These are phyloP conservation scores for Trichosporon inkin DNA, from an alignment of 1,284 basidiomycete species.

Conservation along the genomic window DNA sequence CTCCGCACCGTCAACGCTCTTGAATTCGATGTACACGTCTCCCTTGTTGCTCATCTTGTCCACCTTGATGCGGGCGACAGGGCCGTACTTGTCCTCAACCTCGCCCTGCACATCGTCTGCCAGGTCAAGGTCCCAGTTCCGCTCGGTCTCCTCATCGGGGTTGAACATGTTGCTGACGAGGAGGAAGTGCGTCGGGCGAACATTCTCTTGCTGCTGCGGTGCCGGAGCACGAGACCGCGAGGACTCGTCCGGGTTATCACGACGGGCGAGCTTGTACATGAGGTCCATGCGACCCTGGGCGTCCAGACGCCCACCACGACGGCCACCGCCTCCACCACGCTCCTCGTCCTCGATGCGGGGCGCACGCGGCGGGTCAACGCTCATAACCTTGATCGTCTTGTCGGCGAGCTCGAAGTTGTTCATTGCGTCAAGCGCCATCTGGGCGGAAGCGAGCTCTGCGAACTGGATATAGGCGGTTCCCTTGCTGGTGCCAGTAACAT, in stretches of 20 bases:
- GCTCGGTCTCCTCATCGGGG: slow-evolving; percentile 94
- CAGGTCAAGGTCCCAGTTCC: slow-evolving; percentile 93
- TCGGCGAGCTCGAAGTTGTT: slow-evolving; percentile 96
- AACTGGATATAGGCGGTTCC: slow-evolving; percentile 99
- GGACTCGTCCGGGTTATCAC: slow-evolving; percentile 26
- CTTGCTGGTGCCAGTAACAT: slow-evolving; percentile 58
- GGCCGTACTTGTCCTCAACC: slow-evolving; percentile 85
- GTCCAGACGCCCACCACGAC: slow-evolving; percentile 72
- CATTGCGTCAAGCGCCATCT: slow-evolving; percentile 96
- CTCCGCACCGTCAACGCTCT: slow-evolving; percentile 69
- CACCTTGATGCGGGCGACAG: slow-evolving; percentile 80
- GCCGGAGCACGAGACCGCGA: not conserved
- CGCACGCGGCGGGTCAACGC: slow-evolving; percentile 71
- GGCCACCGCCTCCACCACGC: slow-evolving; percentile 18
- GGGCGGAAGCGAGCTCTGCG: slow-evolving; percentile 81
- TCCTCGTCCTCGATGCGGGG: slow-evolving; percentile 9
- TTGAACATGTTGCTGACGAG: slow-evolving; percentile 94
- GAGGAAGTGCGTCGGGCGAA: slow-evolving; percentile 66
- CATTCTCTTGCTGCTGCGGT: slow-evolving; percentile 58
- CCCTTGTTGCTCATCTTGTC: slow-evolving; percentile 85
- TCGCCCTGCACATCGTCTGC: slow-evolving; percentile 94
- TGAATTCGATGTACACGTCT: slow-evolving; percentile 95
- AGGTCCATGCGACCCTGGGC: slow-evolving; percentile 92
- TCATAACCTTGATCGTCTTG: slow-evolving; percentile 79
- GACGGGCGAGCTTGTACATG: slow-evolving; percentile 97